Conservation (phyloP, 177 flowering plant species). For the Telopea speciosissima region DNA sequence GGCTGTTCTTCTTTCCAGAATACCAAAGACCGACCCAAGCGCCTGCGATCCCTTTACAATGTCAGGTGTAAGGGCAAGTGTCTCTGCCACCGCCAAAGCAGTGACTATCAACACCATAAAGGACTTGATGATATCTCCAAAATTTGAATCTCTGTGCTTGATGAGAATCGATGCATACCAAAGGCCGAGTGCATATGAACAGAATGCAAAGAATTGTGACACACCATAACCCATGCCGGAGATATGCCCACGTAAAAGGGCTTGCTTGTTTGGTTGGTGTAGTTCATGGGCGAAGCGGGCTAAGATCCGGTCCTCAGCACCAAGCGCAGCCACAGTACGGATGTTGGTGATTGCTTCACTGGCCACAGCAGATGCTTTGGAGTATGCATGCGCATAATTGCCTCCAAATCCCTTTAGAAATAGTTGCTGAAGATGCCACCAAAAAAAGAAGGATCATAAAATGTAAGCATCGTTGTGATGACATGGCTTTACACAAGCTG, state of each 20-base stretch:
- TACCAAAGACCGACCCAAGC: constrained; percentile 54
- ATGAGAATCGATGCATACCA: constrained; percentile 72
- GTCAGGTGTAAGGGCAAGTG: constrained; percentile 65
- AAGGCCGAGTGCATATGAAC: constrained; percentile 68
- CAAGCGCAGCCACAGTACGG: constrained; percentile 71
- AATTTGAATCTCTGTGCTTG: constrained; percentile 35
- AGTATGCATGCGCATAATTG: constrained; percentile 43
- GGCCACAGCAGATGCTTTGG: constrained; percentile 56
- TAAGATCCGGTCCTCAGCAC: constrained; percentile 47
- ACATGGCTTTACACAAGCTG: no score
- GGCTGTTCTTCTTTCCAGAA: constrained; percentile 48
- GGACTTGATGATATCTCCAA: constrained; percentile 56
- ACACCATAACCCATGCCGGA: constrained; percentile 67
- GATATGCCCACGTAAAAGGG: constrained; percentile 59
- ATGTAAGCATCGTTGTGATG: not conserved
- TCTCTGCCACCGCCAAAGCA: constrained; percentile 65
- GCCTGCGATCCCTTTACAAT: constrained; percentile 67
- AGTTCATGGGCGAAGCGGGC: constrained; percentile 43
- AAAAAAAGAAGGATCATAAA: not conserved
- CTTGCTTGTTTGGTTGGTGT: constrained; percentile 38
- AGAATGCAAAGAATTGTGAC: constrained; percentile 47
- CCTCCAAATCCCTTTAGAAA: constrained; percentile 80
- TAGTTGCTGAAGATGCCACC: constrained; percentile 43
- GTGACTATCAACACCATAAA: constrained; percentile 67
- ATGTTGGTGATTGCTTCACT: constrained; percentile 72